These are phyloP conservation scores for Cephaloascus fragrans DNA, from an alignment of 805 yeast genomes.

Conservation along the genomic window DNA sequence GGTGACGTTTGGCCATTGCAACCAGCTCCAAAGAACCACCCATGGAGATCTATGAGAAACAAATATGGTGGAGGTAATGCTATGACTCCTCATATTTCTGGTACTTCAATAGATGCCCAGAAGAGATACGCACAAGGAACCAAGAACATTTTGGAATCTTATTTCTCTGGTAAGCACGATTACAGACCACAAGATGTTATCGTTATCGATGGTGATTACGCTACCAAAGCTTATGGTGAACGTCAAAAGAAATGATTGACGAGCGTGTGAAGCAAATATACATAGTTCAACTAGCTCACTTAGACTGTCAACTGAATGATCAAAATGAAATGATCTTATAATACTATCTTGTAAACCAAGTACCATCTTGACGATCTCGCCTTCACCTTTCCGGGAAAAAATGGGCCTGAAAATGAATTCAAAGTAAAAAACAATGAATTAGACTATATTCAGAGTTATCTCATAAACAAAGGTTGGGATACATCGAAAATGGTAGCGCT, in stretches of 20 bases:
- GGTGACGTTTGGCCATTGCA: slow-evolving; percentile 86
- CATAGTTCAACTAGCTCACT: no score
- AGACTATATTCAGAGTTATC: no score
- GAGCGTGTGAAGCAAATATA: no score
- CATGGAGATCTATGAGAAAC: slow-evolving; percentile 67
- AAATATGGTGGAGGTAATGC: slow-evolving; percentile 69
- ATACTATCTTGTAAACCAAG: no score
- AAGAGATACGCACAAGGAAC: slow-evolving; percentile 64
- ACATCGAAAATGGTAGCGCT: no score
- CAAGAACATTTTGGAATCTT: slow-evolving; percentile 52
- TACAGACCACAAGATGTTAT: slow-evolving; percentile 73
- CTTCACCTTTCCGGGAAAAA: no score
- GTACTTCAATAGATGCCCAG: slow-evolving; percentile 77
- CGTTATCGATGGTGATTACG: slow-evolving; percentile 62
- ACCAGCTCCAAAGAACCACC: slow-evolving; percentile 70
- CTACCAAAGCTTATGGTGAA: slow-evolving; percentile 63
- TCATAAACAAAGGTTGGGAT: no score
- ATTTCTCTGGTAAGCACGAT: slow-evolving; percentile 51
- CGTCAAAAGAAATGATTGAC: neutral
- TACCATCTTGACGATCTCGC: no score
- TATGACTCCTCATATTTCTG: slow-evolving; percentile 77
- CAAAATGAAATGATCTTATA: no score
- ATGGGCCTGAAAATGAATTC: no score
- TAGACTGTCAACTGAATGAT: no score
- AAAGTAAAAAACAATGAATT: no score